phyloP scores from a whole-genome alignment of 345 rosid genomes.

The Euphorbia peplus region DNA sequence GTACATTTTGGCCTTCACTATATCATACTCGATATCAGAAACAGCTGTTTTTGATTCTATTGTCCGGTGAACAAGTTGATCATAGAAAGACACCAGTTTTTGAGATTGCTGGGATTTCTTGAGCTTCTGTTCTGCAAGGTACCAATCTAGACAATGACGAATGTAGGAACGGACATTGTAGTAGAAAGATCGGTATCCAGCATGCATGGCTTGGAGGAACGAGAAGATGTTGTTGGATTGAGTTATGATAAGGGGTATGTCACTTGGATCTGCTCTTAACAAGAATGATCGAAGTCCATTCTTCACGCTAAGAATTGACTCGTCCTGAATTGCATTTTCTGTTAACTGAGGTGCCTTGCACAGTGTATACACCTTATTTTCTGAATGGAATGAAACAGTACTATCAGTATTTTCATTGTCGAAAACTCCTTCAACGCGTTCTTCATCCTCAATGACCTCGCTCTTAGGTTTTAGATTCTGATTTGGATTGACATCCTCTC shows the following conservation, averaged over 20 bases:
- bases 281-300: not conserved
- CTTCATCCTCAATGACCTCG: not conserved
- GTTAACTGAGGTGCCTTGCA: not conserved
- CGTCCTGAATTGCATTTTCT: not conserved
- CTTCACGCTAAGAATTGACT: not conserved
- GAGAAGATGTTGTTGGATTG: not conserved
- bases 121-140: not conserved
- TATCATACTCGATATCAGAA: not conserved
- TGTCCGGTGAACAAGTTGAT: not conserved
- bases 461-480: no score
- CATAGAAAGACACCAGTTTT: not conserved
- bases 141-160: not conserved
- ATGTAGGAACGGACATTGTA: not conserved
- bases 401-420: not conserved
- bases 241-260: not conserved
- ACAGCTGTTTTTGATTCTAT: not conserved
- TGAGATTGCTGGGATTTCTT: not conserved
- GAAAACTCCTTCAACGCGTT: not conserved
- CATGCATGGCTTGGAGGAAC: not conserved
- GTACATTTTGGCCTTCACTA: not conserved
- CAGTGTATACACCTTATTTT: not conserved
- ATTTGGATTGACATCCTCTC: no score
- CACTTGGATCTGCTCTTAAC: not conserved
- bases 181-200: not conserved
- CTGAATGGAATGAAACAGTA: not conserved